A percentile compares a stretch with the other conserved stretches of the same genome.
Conservation (phyloP, 2,329 filamentous ascomycete species). For the Lasiodiplodia sp. region DNA sequence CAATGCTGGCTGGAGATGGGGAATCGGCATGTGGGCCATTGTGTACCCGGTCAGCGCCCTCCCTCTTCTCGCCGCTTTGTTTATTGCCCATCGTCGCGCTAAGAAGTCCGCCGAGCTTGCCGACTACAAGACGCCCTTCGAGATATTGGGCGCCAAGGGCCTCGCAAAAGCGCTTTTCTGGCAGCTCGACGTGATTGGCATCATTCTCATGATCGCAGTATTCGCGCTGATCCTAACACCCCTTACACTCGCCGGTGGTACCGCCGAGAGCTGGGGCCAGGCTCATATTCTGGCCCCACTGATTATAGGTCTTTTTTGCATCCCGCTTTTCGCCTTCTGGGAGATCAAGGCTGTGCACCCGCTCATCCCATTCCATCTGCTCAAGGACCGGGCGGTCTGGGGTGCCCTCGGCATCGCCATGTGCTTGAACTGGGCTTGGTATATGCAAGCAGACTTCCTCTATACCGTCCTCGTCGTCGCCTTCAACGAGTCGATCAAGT, state of each 20-base stretch:
- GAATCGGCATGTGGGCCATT: conserved; percentile 66
- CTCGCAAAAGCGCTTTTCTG: conserved; percentile 59
- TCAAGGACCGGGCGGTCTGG: conserved; percentile 71
- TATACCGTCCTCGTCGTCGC: conserved; percentile 68
- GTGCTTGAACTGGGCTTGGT: conserved; percentile 54
- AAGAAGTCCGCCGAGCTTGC: conserved; percentile 58
- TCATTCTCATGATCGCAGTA: conserved; percentile 55
- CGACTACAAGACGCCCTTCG: conserved; percentile 53
- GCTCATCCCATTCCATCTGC: conserved; percentile 66
- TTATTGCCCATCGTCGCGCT: conserved; percentile 60
- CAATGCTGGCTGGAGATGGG: conserved; percentile 66
- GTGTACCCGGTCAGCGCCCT: conserved; percentile 65
- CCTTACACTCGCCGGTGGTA: conserved; percentile 63
- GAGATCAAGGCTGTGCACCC: conserved; percentile 60
- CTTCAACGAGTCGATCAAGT: conserved; percentile 65
- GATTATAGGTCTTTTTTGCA: conserved; percentile 57
- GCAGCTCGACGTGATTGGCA: conserved; percentile 61
- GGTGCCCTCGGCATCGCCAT: conserved; percentile 63
- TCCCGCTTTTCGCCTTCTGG: conserved; percentile 62
- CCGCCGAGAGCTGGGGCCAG: conserved; percentile 57
- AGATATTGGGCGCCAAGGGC: conserved; percentile 49
- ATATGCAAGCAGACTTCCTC: conserved; percentile 69
- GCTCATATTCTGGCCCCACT: conserved; percentile 61
- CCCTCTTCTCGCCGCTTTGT: conserved; percentile 62
- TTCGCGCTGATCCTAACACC: conserved; percentile 59